Conservation (phyloP, 139 green algal genomes). For the Axilococcus clingmanii region DNA sequence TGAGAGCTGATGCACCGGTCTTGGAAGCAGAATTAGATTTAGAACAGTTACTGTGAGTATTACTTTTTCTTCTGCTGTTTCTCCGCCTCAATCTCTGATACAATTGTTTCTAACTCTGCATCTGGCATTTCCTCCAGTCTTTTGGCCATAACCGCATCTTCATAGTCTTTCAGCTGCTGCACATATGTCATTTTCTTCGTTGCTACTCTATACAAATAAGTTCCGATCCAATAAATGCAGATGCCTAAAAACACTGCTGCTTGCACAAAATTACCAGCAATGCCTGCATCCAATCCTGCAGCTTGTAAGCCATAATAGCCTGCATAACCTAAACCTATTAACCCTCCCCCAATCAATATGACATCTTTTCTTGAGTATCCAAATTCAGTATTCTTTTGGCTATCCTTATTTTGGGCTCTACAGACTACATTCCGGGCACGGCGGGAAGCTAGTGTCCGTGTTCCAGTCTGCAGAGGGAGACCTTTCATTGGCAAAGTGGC, state of each 20-base stretch:
- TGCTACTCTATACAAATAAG: conserved; percentile 89
- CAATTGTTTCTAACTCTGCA: conserved; percentile 29
- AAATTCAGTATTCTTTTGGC: conserved; percentile 73
- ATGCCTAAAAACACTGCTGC: conserved; percentile 77
- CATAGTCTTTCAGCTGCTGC: conserved; percentile 96
- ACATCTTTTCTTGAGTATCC: conserved; percentile 87
- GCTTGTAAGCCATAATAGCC: conserved; percentile 82
- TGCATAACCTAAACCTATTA: conserved; percentile 65
- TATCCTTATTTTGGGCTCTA: too few species aligned
- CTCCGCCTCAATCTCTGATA: conserved; percentile 23
- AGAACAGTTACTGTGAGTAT: conserved; percentile 10
- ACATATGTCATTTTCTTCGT: conserved; percentile 99
- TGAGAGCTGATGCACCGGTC: conserved; percentile 28
- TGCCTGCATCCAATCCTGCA: conserved; percentile 61
- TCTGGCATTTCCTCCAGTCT: conserved; percentile 91
- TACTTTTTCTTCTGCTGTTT: conserved; percentile 6
- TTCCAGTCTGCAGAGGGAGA: neutral
- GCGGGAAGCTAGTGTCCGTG: neutral
- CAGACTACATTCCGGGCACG: neutral
- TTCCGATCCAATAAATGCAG: conserved; percentile 71
- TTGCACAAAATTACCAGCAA: conserved; percentile 80
- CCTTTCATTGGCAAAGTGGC: too few species aligned
- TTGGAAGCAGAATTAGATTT: conserved; percentile 44
- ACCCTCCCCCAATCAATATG: conserved; percentile 63
- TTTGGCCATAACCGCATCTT: conserved; percentile 95